phyloP scores from a whole-genome alignment of 306 rosid species.

The Dryas drummondii region DNA sequence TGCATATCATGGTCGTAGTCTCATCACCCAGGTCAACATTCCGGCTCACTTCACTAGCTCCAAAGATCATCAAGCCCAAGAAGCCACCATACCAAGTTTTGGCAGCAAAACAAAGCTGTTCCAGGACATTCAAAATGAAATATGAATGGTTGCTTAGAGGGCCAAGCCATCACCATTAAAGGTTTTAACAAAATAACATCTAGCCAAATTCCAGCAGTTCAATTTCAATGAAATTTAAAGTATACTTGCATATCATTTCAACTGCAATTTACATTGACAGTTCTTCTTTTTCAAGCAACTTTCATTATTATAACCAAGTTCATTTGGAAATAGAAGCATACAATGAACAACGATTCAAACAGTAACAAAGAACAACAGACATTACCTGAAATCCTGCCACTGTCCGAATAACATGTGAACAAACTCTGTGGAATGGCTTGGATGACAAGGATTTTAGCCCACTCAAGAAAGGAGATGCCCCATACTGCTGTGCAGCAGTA shows the following conservation, averaged over 20 bases:
- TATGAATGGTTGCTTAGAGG: not conserved
- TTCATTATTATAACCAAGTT: not conserved
- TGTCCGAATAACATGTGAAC: conserved; percentile 91
- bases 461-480: conserved; percentile 92
- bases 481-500: conserved; percentile 97
- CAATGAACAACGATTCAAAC: not conserved
- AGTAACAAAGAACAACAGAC: conserved; percentile 1
- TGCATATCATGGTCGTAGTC: conserved; percentile 93
- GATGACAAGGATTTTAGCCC: conserved; percentile 91
- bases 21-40: conserved; percentile 96
- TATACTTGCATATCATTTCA: not conserved
- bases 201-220: not conserved
- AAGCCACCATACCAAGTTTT: conserved; percentile 99
- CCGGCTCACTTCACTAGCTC: conserved; percentile 99
- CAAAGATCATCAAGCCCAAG: conserved; percentile 93
- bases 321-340: not conserved
- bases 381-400: conserved; percentile 97
- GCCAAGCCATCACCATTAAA: not conserved
- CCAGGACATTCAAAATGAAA: not conserved
- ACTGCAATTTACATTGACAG: not conserved
- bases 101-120: conserved; percentile 90
- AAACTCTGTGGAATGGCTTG: conserved; percentile 96
- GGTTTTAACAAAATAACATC: not conserved
- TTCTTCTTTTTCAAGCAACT: not conserved
- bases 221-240: not conserved